phyloP scores from a whole-genome alignment of 257 asterid genomes.

The Petunia axillaris region DNA sequence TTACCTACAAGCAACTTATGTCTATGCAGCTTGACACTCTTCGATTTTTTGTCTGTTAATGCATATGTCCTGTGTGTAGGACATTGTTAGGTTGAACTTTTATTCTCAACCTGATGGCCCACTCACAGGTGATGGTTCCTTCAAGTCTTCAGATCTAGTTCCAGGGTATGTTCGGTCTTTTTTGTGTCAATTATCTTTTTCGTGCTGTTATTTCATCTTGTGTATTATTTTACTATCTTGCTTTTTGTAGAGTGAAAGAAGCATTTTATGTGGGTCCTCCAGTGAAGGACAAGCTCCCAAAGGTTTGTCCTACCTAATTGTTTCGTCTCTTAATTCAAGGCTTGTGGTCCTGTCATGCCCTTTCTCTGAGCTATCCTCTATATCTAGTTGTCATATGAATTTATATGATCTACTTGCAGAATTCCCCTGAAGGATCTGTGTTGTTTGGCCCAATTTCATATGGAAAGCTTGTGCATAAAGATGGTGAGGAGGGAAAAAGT shows the following conservation, averaged over 20 bases:
- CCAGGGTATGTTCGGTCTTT: conserved; percentile 69
- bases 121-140: conserved; percentile 65
- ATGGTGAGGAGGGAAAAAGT: conserved; percentile 56
- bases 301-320: conserved; percentile 52
- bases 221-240: conserved; percentile 28
- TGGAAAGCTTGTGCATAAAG: conserved; percentile 68
- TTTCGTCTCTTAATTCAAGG: neutral
- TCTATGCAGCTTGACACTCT: neutral
- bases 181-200: neutral
- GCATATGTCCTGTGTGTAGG: conserved; percentile 45
- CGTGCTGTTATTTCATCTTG: conserved; percentile 10
- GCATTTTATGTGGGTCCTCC: conserved; percentile 97
- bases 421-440: conserved; percentile 74
- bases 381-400: conserved; percentile 12
- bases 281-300: conserved; percentile 85
- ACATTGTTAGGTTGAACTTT: conserved; percentile 70
- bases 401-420: conserved; percentile 53
- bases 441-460: conserved; percentile 81
- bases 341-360: neutral
- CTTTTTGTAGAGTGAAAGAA: conserved; percentile 61
- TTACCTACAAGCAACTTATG: neutral
- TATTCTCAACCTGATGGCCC: conserved; percentile 97
- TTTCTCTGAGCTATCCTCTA: conserved; percentile 2
- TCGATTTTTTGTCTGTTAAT: conserved; percentile 26
- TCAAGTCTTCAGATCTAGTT: conserved; percentile 72